Percentiles rank a stretch among this genome's conserved stretches.
These are phyloP conservation scores for Terana coerulea DNA, from an alignment of 768 basidiomycete species.

Conservation along the genomic window DNA sequence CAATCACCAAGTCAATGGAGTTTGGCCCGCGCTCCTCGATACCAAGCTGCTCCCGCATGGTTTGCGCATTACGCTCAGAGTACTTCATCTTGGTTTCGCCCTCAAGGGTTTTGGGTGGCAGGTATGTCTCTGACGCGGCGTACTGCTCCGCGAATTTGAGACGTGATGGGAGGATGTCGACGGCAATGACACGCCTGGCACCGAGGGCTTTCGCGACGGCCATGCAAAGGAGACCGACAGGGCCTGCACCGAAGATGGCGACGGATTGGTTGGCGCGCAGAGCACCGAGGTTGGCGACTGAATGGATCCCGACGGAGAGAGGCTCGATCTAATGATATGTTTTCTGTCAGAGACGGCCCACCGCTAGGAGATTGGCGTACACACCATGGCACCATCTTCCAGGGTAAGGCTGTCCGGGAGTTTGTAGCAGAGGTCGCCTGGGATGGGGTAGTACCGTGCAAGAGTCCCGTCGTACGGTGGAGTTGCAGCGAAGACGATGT, in stretches of 20 bases:
- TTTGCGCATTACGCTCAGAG: constrained; percentile 65
- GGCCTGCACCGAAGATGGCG: constrained; percentile 86
- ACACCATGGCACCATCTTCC: constrained; percentile 93
- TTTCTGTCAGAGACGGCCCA: neutral
- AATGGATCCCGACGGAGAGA: constrained; percentile 87
- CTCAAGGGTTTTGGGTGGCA: constrained; percentile 54
- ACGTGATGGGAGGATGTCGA: constrained; percentile 73
- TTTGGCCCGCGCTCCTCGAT: constrained; percentile 68
- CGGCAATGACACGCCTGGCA: constrained; percentile 77
- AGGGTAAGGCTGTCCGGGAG: constrained; percentile 82
- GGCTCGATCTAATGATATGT: constrained; percentile 93
- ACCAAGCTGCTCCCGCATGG: constrained; percentile 60
- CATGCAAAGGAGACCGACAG: constrained; percentile 87
- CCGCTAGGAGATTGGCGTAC: constrained; percentile 17
- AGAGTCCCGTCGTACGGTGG: constrained; percentile 93
- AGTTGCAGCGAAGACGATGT: constrained; percentile 88
- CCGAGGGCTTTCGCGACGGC: constrained; percentile 95
- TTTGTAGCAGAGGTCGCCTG: constrained; percentile 78
- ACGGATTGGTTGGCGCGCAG: constrained; percentile 74
- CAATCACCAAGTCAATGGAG: constrained; percentile 82
- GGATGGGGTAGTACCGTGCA: constrained; percentile 79
- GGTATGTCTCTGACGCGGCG: constrained; percentile 74
- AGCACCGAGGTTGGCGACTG: constrained; percentile 71
- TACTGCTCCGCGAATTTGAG: constrained; percentile 85
- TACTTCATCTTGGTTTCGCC: constrained; percentile 70